Percentiles rank a stretch among this genome's conserved stretches.
These are phyloP conservation scores for Russula vinacea DNA, from an alignment of 768 basidiomycete genomes.

Conservation along the genomic window DNA sequence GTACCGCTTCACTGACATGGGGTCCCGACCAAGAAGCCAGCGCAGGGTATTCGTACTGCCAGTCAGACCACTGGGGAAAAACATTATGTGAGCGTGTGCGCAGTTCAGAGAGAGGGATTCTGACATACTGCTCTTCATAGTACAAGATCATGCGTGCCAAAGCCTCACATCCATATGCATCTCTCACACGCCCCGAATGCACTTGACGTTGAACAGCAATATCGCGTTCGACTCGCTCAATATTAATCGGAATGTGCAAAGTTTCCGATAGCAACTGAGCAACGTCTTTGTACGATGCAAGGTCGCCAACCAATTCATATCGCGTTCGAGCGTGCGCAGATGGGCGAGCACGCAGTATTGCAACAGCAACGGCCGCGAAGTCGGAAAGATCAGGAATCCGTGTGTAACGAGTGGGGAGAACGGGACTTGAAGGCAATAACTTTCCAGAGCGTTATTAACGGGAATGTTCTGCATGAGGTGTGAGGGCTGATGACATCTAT, in stretches of 20 bases:
- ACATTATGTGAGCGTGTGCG: background rate
- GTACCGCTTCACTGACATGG: conserved; percentile 33
- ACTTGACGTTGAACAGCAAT: conserved; percentile 24
- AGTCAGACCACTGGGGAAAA: conserved; percentile 35
- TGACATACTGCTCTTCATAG: conserved; percentile 35
- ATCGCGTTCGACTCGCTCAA: conserved; percentile 30
- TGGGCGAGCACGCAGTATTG: conserved; percentile 35
- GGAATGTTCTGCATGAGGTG: conserved; percentile 39
- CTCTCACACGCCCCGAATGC: conserved; percentile 18
- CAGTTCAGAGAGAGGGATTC: background rate
- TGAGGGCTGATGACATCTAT: conserved; percentile 33
- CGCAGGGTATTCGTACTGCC: conserved; percentile 37
- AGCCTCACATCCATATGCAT: conserved; percentile 33
- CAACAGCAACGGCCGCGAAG: conserved; percentile 34
- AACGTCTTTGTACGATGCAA: conserved; percentile 35
- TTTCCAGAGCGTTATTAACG: conserved; percentile 22
- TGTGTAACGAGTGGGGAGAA: conserved; percentile 35
- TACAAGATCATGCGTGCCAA: conserved; percentile 37
- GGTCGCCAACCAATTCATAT: conserved; percentile 39
- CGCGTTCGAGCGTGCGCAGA: conserved; percentile 36
- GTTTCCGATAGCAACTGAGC: conserved; percentile 30
- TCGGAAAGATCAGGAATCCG: conserved; percentile 40
- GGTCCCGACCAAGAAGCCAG: conserved; percentile 38
- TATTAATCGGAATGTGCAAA: conserved; percentile 27
- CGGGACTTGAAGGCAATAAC: conserved; percentile 28